A percentile compares a stretch with the other conserved stretches of the same genome.
These are phyloP conservation scores for Rhizophora mangle DNA, from an alignment of 345 rosid species.

Conservation along the genomic window DNA sequence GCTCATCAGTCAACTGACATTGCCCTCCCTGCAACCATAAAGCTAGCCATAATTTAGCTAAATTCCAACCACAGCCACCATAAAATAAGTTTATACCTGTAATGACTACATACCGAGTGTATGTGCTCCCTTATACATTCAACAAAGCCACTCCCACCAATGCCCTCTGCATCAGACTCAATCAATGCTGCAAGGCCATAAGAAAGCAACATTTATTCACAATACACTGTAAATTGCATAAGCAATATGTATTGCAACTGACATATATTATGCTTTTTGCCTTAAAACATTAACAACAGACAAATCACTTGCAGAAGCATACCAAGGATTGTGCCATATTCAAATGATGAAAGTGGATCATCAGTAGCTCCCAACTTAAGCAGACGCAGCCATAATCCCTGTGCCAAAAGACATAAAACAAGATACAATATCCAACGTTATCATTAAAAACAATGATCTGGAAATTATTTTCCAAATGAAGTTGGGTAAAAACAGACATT, in stretches of 20 bases:
- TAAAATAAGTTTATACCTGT: constrained; percentile 17
- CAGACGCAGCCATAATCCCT: constrained; percentile 98
- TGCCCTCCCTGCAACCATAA: constrained; percentile 77
- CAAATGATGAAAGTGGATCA: constrained; percentile 99
- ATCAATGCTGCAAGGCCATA: constrained; percentile 72
- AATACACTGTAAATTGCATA: constrained; percentile 1
- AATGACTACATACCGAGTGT: constrained; percentile 56
- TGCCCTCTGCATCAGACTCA: constrained; percentile 99
- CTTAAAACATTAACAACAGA: constrained; percentile 14
- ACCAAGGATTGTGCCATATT: constrained; percentile 96
- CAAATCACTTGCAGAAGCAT: constrained; percentile 27
- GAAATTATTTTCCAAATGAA: neutral
- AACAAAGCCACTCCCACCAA: constrained; percentile 98
- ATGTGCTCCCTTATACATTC: constrained; percentile 98
- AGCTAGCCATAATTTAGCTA: constrained; percentile 35
- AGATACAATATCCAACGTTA: neutral
- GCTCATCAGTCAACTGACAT: constrained; percentile 82
- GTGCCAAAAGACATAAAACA: neutral
- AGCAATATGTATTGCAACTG: constrained; percentile 16
- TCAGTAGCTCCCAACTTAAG: constrained; percentile 81
- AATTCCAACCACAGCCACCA: constrained; percentile 11
- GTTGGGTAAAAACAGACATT: neutral
- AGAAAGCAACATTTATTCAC: constrained; percentile 18
- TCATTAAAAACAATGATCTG: neutral
- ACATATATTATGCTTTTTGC: constrained; percentile 9